Percentiles rank a stretch among this genome's conserved stretches.
Evolutionary conservation across 495 filamentous ascomycete species (phyloP).

Genomic region (Tuber melanosporum): DNA sequence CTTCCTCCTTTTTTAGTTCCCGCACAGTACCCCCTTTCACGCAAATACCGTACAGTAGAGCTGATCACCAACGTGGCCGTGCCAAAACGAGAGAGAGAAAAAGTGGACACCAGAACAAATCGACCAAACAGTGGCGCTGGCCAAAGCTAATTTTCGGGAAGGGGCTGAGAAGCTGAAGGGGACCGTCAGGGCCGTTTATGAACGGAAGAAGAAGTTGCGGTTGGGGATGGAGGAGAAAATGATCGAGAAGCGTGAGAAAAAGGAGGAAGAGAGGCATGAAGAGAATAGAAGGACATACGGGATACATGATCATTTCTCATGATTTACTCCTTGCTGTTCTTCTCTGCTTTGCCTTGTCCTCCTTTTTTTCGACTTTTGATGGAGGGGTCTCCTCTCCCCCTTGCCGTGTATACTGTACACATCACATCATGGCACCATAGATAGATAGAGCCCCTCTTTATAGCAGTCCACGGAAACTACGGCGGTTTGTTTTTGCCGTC

Average conservation of each 20-base stretch:
- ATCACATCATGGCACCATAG: neutral
- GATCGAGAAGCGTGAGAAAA: slow-evolving; percentile 46
- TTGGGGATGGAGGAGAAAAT: slow-evolving; percentile 52
- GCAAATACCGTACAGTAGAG: slow-evolving; percentile 1
- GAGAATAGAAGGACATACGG: slow-evolving; percentile 19
- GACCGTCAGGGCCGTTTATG: slow-evolving; percentile 84
- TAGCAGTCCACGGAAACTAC: neutral
- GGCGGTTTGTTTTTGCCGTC: neutral
- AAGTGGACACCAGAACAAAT: slow-evolving; percentile 75
- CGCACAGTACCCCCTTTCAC: neutral
- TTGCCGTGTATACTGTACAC: neutral
- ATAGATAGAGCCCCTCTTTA: neutral
- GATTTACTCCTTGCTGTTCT: slow-evolving; percentile 5
- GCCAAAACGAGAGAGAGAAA: slow-evolving; percentile 6
- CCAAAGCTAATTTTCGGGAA: slow-evolving; percentile 77
- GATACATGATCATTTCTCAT: slow-evolving; percentile 33
- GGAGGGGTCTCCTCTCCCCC: neutral
- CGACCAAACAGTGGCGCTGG: slow-evolving; percentile 71
- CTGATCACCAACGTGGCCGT: slow-evolving; percentile 9
- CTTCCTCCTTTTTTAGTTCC: slow-evolving; percentile 6
- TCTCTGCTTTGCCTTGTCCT: neutral
- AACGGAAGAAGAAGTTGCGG: slow-evolving; percentile 71
- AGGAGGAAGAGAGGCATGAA: slow-evolving; percentile 44
- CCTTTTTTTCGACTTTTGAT: neutral
- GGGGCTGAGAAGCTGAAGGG: slow-evolving; percentile 67